phyloP scores from a whole-genome alignment of 2,329 filamentous ascomycete genomes.

The Cladosporium colombiae region DNA sequence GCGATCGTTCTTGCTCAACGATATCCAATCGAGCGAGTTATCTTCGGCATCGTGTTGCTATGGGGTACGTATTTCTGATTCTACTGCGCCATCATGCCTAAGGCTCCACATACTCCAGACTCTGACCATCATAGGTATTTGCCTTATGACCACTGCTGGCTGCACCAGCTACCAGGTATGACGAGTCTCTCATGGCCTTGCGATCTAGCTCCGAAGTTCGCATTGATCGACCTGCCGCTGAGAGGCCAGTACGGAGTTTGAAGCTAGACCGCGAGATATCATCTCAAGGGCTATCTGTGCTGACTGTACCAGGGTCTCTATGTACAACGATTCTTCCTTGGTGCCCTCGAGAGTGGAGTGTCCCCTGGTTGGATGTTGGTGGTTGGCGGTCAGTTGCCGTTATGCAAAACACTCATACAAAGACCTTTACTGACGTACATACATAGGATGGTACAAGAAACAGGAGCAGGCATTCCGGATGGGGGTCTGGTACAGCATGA shows the following conservation, averaged over 20 bases:
- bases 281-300: neutral
- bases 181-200: neutral
- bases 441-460: constrained; percentile 31
- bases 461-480: constrained; percentile 34
- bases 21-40: constrained; percentile 50
- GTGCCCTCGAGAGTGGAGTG: constrained; percentile 55
- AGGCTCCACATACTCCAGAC: neutral
- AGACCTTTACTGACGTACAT: neutral
- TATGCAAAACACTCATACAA: too few relatives aligned
- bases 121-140: neutral
- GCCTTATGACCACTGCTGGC: constrained; percentile 41
- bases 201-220: too few relatives aligned
- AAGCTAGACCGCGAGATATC: too few relatives aligned
- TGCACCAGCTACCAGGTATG: constrained; percentile 63
- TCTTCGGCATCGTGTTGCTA: constrained; percentile 39
- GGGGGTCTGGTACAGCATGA: constrained; percentile 40
- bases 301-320: constrained; percentile 72
- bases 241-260: too few relatives aligned
- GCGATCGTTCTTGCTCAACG: constrained; percentile 46
- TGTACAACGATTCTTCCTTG: constrained; percentile 80
- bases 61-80: constrained; percentile 38
- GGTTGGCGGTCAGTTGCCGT: constrained; percentile 65
- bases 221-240: too few relatives aligned
- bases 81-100: neutral
- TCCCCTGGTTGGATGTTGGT: constrained; percentile 71